These are phyloP conservation scores for Calonectria hawksworthii DNA, from an alignment of 2,329 filamentous ascomycete species.

Conservation along the genomic window DNA sequence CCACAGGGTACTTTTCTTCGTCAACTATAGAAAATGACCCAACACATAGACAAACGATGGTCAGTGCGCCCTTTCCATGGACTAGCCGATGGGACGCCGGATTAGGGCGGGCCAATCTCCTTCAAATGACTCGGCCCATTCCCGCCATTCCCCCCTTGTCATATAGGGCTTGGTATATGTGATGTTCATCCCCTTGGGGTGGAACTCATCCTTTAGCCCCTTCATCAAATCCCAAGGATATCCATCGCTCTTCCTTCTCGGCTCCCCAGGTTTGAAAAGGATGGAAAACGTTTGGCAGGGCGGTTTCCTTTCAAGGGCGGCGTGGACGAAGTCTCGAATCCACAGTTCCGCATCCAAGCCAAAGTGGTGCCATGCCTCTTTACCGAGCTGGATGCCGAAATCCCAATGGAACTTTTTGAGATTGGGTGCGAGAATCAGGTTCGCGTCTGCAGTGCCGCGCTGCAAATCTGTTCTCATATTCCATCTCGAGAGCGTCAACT, in stretches of 20 bases:
- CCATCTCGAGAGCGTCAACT: background rate
- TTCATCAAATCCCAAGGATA: background rate
- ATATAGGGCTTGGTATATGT: background rate
- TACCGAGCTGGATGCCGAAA: background rate
- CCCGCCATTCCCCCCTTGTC: background rate
- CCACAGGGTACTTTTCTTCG: background rate
- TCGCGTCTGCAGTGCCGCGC: background rate
- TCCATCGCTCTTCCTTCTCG: background rate
- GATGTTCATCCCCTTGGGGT: background rate
- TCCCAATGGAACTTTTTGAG: background rate
- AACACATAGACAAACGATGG: background rate
- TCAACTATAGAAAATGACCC: background rate
- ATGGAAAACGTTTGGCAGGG: background rate
- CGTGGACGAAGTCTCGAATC: background rate
- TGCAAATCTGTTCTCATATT: background rate
- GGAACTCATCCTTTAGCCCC: background rate
- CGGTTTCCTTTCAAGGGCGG: background rate
- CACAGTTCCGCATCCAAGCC: background rate
- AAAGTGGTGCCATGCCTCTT: background rate
- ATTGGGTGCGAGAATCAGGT: background rate
- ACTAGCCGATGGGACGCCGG: background rate
- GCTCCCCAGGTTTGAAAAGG: background rate
- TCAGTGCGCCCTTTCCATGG: background rate
- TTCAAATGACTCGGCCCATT: constrained; percentile 3
- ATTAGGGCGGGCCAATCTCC: background rate